These are phyloP conservation scores for Jackrogersella minutella DNA, from an alignment of 495 filamentous ascomycete genomes.

Conservation along the genomic window DNA sequence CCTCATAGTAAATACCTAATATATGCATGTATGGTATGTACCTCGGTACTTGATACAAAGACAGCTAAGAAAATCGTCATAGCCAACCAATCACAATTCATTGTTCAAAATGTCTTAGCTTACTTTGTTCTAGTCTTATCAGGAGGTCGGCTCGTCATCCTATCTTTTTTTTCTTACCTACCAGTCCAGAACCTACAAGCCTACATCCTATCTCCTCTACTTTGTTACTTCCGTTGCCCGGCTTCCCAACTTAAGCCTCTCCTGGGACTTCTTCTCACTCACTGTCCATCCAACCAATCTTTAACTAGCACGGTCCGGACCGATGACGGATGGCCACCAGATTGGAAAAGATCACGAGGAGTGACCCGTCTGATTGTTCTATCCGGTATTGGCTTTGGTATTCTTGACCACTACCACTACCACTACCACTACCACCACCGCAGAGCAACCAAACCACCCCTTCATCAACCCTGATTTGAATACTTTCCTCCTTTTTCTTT, in stretches of 20 bases:
- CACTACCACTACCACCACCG: no score
- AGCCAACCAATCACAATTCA: constrained; percentile 23
- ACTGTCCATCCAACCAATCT: constrained; percentile 14
- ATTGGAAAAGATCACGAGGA: constrained; percentile 45
- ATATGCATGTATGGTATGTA: background rate
- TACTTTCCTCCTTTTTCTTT: background rate
- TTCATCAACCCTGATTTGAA: constrained; percentile 6
- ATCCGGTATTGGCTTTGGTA: constrained; percentile 6
- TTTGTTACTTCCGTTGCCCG: no score
- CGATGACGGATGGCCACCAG: constrained; percentile 50
- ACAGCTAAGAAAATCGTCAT: constrained; percentile 33
- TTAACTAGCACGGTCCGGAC: constrained; percentile 40
- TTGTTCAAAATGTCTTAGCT: constrained; percentile 31
- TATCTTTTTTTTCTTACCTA: constrained; percentile 30
- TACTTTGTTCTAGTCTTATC: constrained; percentile 33
- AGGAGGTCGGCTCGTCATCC: constrained; percentile 42
- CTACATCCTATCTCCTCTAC: no score
- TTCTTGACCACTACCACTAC: no score
- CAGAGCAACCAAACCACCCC: no score
- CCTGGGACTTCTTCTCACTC: background rate
- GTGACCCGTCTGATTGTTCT: constrained; percentile 38
- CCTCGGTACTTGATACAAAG: constrained; percentile 10
- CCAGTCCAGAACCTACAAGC: no score
- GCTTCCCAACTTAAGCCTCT: constrained; percentile 18
- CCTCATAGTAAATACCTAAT: no score